phyloP scores from a whole-genome alignment of 306 rosid species.

The Delonix regia region DNA sequence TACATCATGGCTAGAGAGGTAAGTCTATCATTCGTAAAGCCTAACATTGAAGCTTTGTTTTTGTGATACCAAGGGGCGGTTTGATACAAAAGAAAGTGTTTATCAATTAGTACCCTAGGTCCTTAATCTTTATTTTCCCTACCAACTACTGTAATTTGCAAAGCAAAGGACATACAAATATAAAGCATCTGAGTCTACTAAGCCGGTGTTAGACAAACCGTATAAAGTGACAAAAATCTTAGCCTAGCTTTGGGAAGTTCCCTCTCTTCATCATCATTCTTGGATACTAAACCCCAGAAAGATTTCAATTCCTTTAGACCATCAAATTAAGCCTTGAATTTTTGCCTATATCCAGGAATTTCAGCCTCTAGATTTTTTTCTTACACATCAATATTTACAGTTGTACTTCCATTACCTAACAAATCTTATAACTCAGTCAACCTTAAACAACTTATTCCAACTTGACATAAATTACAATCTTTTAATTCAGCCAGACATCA shows the following conservation, averaged over 20 bases:
- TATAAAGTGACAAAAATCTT: neutral
- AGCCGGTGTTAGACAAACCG: neutral
- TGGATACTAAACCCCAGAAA: neutral
- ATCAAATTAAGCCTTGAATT: neutral
- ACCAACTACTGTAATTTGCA: neutral
- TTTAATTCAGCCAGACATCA: neutral
- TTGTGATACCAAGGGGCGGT: neutral
- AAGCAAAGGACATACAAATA: too few relatives aligned
- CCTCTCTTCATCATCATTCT: neutral
- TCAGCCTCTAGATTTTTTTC: neutral
- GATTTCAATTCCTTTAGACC: neutral
- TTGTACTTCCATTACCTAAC: neutral
- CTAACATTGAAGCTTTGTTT: constrained; percentile 25
- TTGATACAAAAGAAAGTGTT: neutral
- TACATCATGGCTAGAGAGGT: neutral
- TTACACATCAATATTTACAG: neutral
- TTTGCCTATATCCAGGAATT: neutral
- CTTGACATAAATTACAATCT: neutral
- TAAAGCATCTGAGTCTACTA: neutral
- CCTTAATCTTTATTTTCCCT: neutral
- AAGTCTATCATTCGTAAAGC: constrained; percentile 14
- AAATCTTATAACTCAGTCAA: neutral
- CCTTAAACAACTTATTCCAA: neutral
- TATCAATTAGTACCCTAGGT: neutral
- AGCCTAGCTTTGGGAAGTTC: neutral